Evolutionary conservation across 371 early-diverging fungal species (phyloP), one percentile per base, ranked within the genome.

Genomic region (Mortierella sp.): DNA sequence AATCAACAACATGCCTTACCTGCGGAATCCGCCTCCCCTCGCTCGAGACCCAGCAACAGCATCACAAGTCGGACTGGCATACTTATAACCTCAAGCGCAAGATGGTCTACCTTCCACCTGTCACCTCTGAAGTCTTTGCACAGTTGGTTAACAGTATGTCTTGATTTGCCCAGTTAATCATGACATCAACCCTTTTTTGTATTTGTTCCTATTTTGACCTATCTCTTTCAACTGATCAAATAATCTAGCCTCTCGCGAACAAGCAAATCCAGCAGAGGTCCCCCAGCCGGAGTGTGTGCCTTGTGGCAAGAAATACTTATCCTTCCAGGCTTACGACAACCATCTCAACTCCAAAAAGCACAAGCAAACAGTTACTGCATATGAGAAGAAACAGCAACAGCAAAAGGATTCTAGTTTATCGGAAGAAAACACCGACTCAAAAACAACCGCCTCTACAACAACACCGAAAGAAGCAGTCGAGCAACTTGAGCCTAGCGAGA

Each of bases 21-120:
- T 92, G 93, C 80, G 87, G 86, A 53, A 90, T 91, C 43, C 90
- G 89, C 35, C 90, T 92, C 81, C 75, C 83, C 15, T 77, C 85
- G 9, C 86, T 90, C 31, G 90, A 91, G 62, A 63, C 83, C 49
- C 92, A 92, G 79, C 84, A 91, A 31, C 84, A 80, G 28, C 93
- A 93, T 73, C 83, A 80, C 81, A 80, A 80, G 53, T 80, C 90
- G 15, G 95, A 95, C 78, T 96, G 95, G 95, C 96, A 96, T 78
- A 86, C 94, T 32, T 96, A 96, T 84, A 96, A 96, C 83, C 85
- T 96, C 54, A 95, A 95, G 77, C 88, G 95, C 73, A 95, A 95
- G 83, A 93, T 94, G 23, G 94, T 93, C 26, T 90, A 87, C 37
- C 84, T 95, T n/a, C 93, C 93, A 9, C 93, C 94, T 42, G 91